These are phyloP conservation scores for Medicago truncatula DNA, from an alignment of 306 rosid genomes.

Conservation along the genomic window DNA sequence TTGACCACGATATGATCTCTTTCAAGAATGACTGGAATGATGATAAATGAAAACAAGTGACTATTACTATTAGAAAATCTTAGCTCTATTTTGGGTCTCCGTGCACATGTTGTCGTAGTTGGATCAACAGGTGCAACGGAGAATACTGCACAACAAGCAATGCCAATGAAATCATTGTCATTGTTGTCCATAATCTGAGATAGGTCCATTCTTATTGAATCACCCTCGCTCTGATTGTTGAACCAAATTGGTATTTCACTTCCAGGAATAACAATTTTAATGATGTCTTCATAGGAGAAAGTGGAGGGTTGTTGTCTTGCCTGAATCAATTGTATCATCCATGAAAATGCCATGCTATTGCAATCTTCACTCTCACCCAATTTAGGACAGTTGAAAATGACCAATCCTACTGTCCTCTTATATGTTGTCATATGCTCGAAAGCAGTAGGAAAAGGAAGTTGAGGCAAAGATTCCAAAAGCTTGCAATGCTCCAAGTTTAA, in stretches of 20 bases:
- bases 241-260: slow-evolving; percentile 3
- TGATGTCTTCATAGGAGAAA: not conserved
- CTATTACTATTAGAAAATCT: not conserved
- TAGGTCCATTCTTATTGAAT: not conserved
- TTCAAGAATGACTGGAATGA: too few relatives aligned
- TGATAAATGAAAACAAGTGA: too few relatives aligned
- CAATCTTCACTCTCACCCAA: not conserved
- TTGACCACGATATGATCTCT: not conserved
- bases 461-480: slow-evolving; percentile 6
- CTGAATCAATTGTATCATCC: not conserved
- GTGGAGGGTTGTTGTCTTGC: not conserved
- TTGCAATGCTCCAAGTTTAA: slow-evolving; percentile 28
- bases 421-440: too few relatives aligned
- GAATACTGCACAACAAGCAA: not conserved
- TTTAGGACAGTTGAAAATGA: slow-evolving; percentile 24
- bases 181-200: not conserved
- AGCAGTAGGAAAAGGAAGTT: not conserved
- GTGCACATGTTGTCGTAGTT: not conserved
- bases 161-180: not conserved
- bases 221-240: not conserved
- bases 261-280: not conserved
- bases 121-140: not conserved
- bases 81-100: not conserved
- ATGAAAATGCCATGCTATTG: not conserved
- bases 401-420: too few relatives aligned